Evolutionary conservation across 2,329 filamentous ascomycete genomes (phyloP).

Genomic region (Cytospora piceicola): DNA sequence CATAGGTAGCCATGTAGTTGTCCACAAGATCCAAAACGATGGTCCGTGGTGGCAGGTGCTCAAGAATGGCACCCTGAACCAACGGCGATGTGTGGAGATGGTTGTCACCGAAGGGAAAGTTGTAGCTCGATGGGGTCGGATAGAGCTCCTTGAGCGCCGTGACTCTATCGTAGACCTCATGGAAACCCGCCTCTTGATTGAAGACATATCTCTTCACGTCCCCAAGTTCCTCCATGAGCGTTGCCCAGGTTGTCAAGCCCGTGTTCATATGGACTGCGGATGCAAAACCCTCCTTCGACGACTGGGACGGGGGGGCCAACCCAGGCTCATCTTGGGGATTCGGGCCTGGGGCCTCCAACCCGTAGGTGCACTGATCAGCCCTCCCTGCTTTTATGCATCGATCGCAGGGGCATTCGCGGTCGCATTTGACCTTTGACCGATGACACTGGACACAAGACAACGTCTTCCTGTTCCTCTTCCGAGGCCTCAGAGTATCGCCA

Average conservation of each 20-base stretch:
- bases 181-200: background rate
- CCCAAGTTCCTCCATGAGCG: background rate
- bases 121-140: slow-evolving; percentile 30
- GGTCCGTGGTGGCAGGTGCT: slow-evolving; percentile 32
- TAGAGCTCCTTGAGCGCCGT: slow-evolving; percentile 33
- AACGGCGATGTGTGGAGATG: slow-evolving; percentile 23
- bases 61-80: slow-evolving; percentile 31
- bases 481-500: background rate
- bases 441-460: background rate
- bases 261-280: background rate
- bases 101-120: slow-evolving; percentile 36
- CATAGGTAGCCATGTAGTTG: slow-evolving; percentile 35
- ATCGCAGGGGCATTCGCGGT: background rate
- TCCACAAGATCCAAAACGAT: slow-evolving; percentile 33
- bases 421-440: background rate
- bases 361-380: background rate
- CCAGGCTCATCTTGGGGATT: background rate
- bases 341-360: background rate
- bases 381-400: background rate
- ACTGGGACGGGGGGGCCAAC: background rate
- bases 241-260: background rate
- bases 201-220: background rate
- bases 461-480: background rate
- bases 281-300: background rate
- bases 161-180: background rate